Conservation (phyloP, 2,329 filamentous ascomycete genomes). For the Fusarium beomiforme region DNA sequence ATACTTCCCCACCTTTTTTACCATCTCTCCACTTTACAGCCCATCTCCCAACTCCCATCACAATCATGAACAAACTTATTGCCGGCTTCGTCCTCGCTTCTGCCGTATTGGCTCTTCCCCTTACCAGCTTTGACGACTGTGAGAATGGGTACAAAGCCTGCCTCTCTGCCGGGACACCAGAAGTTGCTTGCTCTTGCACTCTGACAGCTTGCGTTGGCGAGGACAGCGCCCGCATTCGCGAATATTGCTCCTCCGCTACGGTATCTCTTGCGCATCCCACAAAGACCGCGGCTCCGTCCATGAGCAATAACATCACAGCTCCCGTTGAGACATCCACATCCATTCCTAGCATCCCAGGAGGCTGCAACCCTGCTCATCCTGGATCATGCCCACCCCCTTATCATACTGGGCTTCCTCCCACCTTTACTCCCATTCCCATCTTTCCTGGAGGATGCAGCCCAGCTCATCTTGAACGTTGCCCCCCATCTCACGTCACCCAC, state of each 20-base stretch:
- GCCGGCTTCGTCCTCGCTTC: conserved; percentile 11
- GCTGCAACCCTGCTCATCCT: conserved; percentile 24
- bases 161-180: not conserved
- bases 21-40: not conserved
- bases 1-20: not conserved
- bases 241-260: conserved; percentile 8
- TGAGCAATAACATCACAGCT: not conserved
- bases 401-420: not conserved
- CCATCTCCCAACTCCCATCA: not conserved
- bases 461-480: conserved; percentile 10
- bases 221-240: not conserved
- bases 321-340: not conserved
- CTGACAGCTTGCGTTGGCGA: not conserved
- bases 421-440: not conserved
- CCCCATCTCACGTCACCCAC: conserved; percentile 5
- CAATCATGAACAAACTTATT: conserved; percentile 5
- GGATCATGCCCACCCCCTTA: conserved; percentile 24
- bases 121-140: conserved; percentile 1
- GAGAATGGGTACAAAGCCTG: not conserved
- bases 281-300: conserved; percentile 4
- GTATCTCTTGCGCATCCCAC: conserved; percentile 4
- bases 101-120: conserved; percentile 3
- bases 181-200: not conserved
- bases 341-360: conserved; percentile 16
- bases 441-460: conserved; percentile 21